Evolutionary conservation across 1,284 basidiomycete genomes (phyloP).

Genomic region (Cutaneotrichosporon sp.): DNA sequence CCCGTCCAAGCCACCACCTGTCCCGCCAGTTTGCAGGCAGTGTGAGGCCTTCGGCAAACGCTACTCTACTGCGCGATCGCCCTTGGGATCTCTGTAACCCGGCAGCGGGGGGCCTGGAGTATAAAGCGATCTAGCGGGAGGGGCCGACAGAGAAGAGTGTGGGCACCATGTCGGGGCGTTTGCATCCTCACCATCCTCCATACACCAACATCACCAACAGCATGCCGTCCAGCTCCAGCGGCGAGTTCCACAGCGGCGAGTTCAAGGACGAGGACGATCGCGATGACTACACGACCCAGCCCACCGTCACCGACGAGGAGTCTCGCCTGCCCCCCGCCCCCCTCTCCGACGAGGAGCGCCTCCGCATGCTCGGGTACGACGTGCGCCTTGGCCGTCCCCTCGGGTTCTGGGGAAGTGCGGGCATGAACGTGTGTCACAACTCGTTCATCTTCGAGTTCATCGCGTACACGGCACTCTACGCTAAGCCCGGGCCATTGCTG

Average conservation of each 20-base stretch:
- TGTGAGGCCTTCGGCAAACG: too few species aligned
- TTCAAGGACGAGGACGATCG: background rate
- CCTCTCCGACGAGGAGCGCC: conserved; percentile 32
- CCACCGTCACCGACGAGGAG: background rate
- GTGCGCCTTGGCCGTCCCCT: conserved; percentile 47
- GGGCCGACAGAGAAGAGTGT: background rate
- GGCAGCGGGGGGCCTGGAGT: background rate
- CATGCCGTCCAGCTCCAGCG: background rate
- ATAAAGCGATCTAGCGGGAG: background rate
- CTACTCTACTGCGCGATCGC: too few species aligned
- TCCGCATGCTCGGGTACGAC: conserved; percentile 48
- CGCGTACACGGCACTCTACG: background rate
- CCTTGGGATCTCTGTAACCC: too few species aligned
- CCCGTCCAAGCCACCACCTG: background rate
- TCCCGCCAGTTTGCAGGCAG: background rate
- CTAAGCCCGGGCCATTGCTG: background rate
- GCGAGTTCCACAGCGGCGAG: too few species aligned
- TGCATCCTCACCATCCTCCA: background rate
- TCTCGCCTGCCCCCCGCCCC: background rate
- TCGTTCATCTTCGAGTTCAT: conserved; percentile 10
- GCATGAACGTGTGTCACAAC: conserved; percentile 12
- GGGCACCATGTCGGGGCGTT: background rate
- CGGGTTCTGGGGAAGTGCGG: conserved; percentile 49
- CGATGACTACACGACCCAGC: background rate
- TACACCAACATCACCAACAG: background rate